A percentile compares a stretch with the other conserved stretches of the same genome.
Conservation (phyloP, 345 rosid species). For the Corchorus olitorius region DNA sequence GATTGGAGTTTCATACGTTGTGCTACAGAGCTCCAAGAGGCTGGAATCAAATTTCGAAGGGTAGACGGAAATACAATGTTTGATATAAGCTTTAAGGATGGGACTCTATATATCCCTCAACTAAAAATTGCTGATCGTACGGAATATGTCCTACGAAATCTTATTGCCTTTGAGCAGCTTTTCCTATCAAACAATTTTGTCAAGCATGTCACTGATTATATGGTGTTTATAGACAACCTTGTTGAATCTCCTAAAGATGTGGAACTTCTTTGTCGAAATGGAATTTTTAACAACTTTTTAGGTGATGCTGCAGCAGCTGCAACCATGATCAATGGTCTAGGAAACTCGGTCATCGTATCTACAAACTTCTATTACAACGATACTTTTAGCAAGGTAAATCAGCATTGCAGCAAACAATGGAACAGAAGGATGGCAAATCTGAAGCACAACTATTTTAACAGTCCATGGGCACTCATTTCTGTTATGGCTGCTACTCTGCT, state of each 20-base stretch:
- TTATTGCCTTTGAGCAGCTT: neutral
- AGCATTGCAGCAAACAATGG: neutral
- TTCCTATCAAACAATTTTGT: neutral
- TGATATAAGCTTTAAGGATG: conserved; percentile 21
- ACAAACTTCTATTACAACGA: neutral
- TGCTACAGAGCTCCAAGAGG: conserved; percentile 25
- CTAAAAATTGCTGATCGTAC: conserved; percentile 1
- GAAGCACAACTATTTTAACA: conserved; percentile 21
- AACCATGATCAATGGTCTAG: no score
- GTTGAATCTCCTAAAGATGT: no score
- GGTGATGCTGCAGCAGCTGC: no score
- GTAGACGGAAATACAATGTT: neutral
- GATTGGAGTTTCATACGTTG: neutral
- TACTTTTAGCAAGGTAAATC: neutral
- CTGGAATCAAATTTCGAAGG: conserved; percentile 27
- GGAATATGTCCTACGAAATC: neutral
- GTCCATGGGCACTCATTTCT: conserved; percentile 27
- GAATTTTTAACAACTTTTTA: no score
- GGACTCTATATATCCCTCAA: neutral
- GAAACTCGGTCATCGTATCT: neutral
- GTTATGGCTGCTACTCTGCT: conserved; percentile 20
- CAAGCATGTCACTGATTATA: no score
- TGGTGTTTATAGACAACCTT: no score
- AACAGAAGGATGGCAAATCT: conserved; percentile 20
- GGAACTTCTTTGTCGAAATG: no score